phyloP scores from a whole-genome alignment of 2,329 filamentous ascomycete species.

The Trichophyton rubrum region DNA sequence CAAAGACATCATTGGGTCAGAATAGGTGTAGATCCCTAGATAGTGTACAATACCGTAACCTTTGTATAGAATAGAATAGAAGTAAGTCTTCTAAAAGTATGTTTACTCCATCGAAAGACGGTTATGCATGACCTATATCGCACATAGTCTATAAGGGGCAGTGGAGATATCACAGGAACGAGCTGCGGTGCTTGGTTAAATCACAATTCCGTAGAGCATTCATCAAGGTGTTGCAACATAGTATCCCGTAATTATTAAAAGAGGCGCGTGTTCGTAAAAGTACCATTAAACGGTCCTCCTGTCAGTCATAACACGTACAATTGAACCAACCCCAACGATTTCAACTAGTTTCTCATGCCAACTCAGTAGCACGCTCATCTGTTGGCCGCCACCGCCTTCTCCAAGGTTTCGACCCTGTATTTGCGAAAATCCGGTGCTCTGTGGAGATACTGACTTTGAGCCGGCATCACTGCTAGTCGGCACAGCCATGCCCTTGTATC shows the following conservation, averaged over 20 bases:
- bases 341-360: conserved; percentile 99
- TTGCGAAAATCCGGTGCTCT: conserved; percentile 82
- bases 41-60: conserved; percentile 1
- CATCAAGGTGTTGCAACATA: not conserved
- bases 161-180: not conserved
- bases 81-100: not conserved
- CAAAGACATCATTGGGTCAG: conserved; percentile 57
- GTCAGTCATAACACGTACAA: conserved; percentile 92
- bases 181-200: not conserved
- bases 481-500: conserved; percentile 78
- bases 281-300: conserved; percentile 64
- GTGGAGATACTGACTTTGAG: conserved; percentile 50
- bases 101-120: not conserved
- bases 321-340: conserved; percentile 79
- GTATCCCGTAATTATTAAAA: not conserved
- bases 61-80: not conserved
- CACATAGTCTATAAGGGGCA: not conserved
- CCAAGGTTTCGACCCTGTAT: conserved; percentile 47
- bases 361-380: conserved; percentile 92
- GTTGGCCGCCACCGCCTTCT: conserved; percentile 61
- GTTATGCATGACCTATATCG: not conserved
- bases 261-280: not conserved
- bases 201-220: not conserved
- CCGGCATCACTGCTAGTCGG: conserved; percentile 26
- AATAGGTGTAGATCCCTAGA: not conserved